These are phyloP conservation scores for Monotropa hypopitys DNA, from an alignment of 179 eudicot species.

Conservation along the genomic window DNA sequence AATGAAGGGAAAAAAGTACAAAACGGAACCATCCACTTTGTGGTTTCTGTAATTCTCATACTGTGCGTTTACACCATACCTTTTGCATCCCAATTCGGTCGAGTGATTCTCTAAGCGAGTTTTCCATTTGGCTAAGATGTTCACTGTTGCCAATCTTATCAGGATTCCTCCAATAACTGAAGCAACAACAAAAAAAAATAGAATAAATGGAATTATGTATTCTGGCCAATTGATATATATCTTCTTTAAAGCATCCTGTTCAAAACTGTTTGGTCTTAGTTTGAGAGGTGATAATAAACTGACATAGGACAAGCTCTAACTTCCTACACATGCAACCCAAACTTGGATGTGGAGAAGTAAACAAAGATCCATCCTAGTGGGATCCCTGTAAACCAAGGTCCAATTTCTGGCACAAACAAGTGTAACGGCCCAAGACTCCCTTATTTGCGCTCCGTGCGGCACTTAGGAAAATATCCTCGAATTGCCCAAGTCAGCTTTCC, in stretches of 20 bases:
- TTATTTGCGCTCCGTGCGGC: no score
- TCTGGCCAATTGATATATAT: not conserved
- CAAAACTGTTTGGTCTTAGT: not conserved
- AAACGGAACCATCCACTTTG: not conserved
- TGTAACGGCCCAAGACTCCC: no score
- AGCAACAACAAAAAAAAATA: not conserved
- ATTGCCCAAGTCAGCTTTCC: no score
- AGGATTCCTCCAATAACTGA: constrained; percentile 81
- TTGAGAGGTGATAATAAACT: not conserved
- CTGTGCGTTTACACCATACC: constrained; percentile 27
- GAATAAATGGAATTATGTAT: not conserved
- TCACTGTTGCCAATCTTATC: constrained; percentile 68
- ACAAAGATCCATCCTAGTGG: no score
- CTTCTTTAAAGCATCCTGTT: not conserved
- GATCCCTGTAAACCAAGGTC: not conserved
- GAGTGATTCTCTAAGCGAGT: constrained; percentile 58
- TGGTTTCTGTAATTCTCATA: not conserved
- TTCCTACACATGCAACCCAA: not conserved
- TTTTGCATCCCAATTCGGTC: constrained; percentile 51
- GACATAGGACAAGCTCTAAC: not conserved
- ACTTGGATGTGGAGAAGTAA: no score
- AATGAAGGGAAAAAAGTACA: not conserved
- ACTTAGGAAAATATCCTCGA: no score
- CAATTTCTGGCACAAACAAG: not conserved
- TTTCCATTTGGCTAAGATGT: constrained; percentile 77